Evolutionary conservation across 2,329 filamentous ascomycete species (phyloP), one percentile per base, ranked within the genome.

Genomic region (Paecilomyces fulvus): DNA sequence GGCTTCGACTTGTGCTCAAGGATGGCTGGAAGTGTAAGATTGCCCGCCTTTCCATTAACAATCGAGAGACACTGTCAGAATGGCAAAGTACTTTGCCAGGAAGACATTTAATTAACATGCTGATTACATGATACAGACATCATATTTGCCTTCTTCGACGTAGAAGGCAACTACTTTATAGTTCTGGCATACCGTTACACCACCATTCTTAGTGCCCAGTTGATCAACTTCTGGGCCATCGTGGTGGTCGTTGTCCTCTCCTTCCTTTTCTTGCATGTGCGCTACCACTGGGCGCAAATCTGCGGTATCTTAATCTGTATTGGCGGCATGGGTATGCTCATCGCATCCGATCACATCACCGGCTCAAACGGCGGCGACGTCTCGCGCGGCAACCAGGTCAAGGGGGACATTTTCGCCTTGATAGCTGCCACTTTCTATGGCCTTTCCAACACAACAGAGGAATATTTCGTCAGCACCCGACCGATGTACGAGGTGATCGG

Each of bases 201-300:
- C 55, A 96, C 92, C 67, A 87, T 96, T 64, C 81, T 97, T 52
- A 94, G 88, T 20, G 91, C 91, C 14, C 92, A 97, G 79, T 82
- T 99, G 54, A 90, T 99, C 76, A 96, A 96, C 80, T 97, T 97
- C 77, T 97, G 92, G 92, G 89, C 92, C 64, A 97, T 99, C 63
- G 89, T 95, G 53, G 86, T 92, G 60, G 94, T 99, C 21, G 90
- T 97, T 20, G 69, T 88, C 59, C 76, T 96, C 62, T 96, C 90
- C 28, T 92, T 95, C 75, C 63, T 86, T 61, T 79, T 96, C 64
- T 83, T 99, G 57, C 82, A 81, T 63, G 94, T 99, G 49, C 89
- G 94, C 66, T 99, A 99, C 80, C 90, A 91, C 76, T 78, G 83
- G 70, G 84, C 89, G 57, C 94, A 97, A 78, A 84, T 96, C 65